phyloP scores from a whole-genome alignment of 306 rosid genomes.

The Mimosa bimucronata region DNA sequence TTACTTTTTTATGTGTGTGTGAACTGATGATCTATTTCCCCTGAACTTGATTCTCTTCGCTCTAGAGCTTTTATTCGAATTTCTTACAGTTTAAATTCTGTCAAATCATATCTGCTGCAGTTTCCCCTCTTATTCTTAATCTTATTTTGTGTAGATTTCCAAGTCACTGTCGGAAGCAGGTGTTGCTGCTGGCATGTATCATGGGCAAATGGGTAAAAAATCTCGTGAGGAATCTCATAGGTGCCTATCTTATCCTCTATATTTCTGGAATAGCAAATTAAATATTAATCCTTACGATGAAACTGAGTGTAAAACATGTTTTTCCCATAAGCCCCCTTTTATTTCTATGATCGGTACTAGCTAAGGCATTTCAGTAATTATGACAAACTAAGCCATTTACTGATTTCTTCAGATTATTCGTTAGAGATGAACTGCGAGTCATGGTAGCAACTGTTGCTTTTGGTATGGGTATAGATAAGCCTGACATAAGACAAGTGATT shows the following conservation, averaged over 20 bases:
- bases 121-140: conserved; percentile 20
- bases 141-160: conserved; percentile 57
- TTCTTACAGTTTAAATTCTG: conserved; percentile 25
- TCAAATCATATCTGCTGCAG: conserved; percentile 26
- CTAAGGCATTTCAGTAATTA: conserved; percentile 31
- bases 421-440: conserved; percentile 75
- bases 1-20: conserved; percentile 5
- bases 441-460: conserved; percentile 97
- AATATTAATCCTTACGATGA: conserved; percentile 27
- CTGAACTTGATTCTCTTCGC: neutral
- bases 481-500: conserved; percentile 86
- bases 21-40: conserved; percentile 20
- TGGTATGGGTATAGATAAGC: conserved; percentile 99
- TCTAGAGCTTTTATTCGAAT: conserved; percentile 17
- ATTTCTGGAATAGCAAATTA: conserved; percentile 33
- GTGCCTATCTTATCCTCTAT: conserved; percentile 45
- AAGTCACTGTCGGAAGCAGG: conserved; percentile 67
- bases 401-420: conserved; percentile 65
- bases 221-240: conserved; percentile 90
- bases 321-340: conserved; percentile 11
- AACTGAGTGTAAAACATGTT: conserved; percentile 25
- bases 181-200: conserved; percentile 73
- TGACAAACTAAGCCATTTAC: conserved; percentile 29
- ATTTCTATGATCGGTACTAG: conserved; percentile 8
- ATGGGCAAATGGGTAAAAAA: conserved; percentile 74